These are phyloP conservation scores for Macrolepiota fuliginosa DNA, from an alignment of 768 basidiomycete species.

Conservation along the genomic window DNA sequence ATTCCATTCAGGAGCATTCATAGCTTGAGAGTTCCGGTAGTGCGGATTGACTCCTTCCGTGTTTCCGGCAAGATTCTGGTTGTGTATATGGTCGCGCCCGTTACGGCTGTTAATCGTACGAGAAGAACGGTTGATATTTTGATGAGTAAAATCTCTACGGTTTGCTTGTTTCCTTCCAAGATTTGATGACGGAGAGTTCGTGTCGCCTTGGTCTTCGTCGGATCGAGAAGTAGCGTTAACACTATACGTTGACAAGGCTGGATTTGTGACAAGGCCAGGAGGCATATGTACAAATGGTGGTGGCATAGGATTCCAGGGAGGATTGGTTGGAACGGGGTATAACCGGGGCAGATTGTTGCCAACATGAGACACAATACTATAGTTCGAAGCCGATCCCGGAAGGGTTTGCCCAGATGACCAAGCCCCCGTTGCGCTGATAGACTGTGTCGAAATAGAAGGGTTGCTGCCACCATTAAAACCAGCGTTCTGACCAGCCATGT, in stretches of 20 bases:
- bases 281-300: conserved; percentile 1
- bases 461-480: conserved; percentile 26
- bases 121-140: neutral
- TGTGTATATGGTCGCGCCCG: conserved; percentile 6
- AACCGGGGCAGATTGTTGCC: neutral
- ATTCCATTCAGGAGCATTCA: conserved; percentile 27
- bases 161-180: neutral
- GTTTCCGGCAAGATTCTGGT: conserved; percentile 13
- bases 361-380: neutral
- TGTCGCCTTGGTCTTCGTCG: neutral
- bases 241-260: neutral
- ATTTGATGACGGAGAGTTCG: neutral
- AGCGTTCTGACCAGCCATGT: conserved; percentile 41
- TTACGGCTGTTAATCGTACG: conserved; percentile 3
- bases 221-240: neutral
- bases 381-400: neutral
- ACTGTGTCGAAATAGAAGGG: conserved; percentile 19
- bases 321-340: neutral
- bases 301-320: neutral
- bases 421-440: neutral
- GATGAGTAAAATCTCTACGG: neutral
- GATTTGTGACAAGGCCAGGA: neutral
- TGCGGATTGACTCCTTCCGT: conserved; percentile 19
- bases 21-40: conserved; percentile 17
- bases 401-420: neutral